Evolutionary conservation across 441 rosid species (phyloP), one percentile per base, ranked within the genome.

Genomic region (Rhodomyrtus psidioides): DNA sequence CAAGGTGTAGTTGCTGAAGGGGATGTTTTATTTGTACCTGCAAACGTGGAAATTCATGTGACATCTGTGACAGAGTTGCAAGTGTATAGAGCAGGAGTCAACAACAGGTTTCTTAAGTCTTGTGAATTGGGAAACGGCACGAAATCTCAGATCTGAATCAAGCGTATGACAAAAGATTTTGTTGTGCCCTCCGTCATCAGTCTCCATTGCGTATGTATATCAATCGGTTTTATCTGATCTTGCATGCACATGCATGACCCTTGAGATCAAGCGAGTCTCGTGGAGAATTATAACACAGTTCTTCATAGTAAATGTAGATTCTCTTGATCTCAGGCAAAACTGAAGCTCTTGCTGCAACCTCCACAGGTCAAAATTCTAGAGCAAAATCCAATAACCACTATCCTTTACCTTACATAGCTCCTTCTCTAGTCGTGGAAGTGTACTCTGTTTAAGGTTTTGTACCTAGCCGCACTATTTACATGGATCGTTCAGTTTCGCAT

Each of bases 31-130:
- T 95, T 94, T 88, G 95, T 91, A 42, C 92, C 98, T n/a, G 93
- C 96, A 21, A 86, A 91, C 76, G 85, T 85, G 2, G 90, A 91
- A 90, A 87, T 91, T 42, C 88, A 27, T 55, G 54, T 94, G 85
- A 85, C 84, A 19, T 84, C 98, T 53, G 13, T 87, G 60, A 88
- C 94, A 0, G 91, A 89, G 88, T 65, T 95, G 91, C 92, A 90
- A 55, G 30, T 94, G 83, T 94, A 93, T 82, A 92, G 98, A 86
- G 95, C 95, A 5, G 98, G 98, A 70, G 94, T 93, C 83, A 94
- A 91, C 84, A 90, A 93, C 86, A 88, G 93, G 87, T 92, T 93
- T 88, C 86, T 94, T 34, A 89, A 84, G 82, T 49, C 53, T 42
- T 87, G 57, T 89, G 91, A 86, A 39, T 39, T 82, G 49, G 55